These are phyloP conservation scores for Chiua virens DNA, from an alignment of 768 basidiomycete species.

Conservation along the genomic window DNA sequence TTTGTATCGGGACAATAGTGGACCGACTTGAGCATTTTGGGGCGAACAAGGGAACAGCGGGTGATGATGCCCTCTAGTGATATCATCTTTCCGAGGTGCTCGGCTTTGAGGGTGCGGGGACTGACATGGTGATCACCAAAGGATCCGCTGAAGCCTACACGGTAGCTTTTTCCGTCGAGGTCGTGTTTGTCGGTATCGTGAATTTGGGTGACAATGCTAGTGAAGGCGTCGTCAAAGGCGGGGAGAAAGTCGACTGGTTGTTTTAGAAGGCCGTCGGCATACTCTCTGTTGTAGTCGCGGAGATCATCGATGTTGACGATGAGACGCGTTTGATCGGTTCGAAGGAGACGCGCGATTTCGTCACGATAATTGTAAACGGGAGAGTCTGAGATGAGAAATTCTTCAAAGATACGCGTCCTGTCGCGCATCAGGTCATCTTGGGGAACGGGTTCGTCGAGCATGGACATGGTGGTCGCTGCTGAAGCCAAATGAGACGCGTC, in stretches of 20 bases:
- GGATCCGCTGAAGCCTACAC: constrained; percentile 90
- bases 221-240: constrained; percentile 85
- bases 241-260: constrained; percentile 85
- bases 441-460: constrained; percentile 55
- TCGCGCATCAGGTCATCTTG: constrained; percentile 75
- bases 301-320: constrained; percentile 96
- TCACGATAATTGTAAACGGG: constrained; percentile 79
- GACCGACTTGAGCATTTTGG: constrained; percentile 96
- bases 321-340: constrained; percentile 80
- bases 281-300: constrained; percentile 87
- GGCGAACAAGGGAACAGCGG: constrained; percentile 94
- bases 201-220: constrained; percentile 67
- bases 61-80: constrained; percentile 98
- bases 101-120: constrained; percentile 85
- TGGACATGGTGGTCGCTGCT: constrained; percentile 27
- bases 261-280: constrained; percentile 85
- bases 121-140: constrained; percentile 99
- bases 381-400: constrained; percentile 74
- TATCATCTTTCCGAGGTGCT: constrained; percentile 94
- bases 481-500: constrained; percentile 7
- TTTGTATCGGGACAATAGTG: constrained; percentile 92
- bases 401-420: constrained; percentile 75
- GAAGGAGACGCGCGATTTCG: constrained; percentile 80
- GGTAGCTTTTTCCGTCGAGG: constrained; percentile 75
- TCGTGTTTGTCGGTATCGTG: constrained; percentile 82